These are phyloP conservation scores for Trichoderma gracile DNA, from an alignment of 2,329 filamentous ascomycete genomes.

Conservation along the genomic window DNA sequence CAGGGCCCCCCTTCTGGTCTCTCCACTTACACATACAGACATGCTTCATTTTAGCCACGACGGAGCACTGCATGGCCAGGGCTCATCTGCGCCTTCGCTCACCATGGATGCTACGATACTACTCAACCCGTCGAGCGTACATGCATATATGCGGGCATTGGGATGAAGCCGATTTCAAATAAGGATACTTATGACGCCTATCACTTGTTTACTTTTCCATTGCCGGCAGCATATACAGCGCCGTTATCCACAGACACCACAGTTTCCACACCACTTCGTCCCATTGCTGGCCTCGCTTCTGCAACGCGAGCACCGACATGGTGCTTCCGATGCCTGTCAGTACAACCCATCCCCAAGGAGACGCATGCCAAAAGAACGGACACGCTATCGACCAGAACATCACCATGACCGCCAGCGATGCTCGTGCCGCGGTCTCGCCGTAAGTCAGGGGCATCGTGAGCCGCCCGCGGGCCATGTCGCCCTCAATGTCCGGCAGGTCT, in stretches of 20 bases:
- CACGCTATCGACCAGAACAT: slow-evolving; percentile 28
- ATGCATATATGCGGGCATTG: too few species aligned
- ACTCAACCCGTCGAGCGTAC: too few species aligned
- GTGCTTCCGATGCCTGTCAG: slow-evolving; percentile 21
- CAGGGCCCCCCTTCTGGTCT: neutral
- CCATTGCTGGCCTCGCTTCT: slow-evolving; percentile 28
- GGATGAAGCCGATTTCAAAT: too few species aligned
- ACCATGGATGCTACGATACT: too few species aligned
- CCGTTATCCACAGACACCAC: slow-evolving; percentile 33
- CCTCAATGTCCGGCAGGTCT: slow-evolving; percentile 34
- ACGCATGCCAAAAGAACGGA: slow-evolving; percentile 25
- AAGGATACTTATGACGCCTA: too few species aligned
- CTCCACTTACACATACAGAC: neutral
- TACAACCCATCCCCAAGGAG: slow-evolving; percentile 19
- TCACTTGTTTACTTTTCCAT: neutral
- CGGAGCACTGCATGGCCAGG: too few species aligned
- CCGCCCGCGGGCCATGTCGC: slow-evolving; percentile 33
- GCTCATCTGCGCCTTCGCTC: too few species aligned
- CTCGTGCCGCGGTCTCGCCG: slow-evolving; percentile 30
- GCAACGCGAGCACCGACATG: slow-evolving; percentile 27
- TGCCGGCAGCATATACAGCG: slow-evolving; percentile 30
- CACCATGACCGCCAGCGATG: slow-evolving; percentile 28
- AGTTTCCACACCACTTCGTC: slow-evolving; percentile 33
- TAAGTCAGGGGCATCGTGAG: slow-evolving; percentile 34
- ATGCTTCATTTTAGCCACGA: too few species aligned